These are phyloP conservation scores for Vigna angularis DNA, from an alignment of 306 rosid species.

Conservation along the genomic window DNA sequence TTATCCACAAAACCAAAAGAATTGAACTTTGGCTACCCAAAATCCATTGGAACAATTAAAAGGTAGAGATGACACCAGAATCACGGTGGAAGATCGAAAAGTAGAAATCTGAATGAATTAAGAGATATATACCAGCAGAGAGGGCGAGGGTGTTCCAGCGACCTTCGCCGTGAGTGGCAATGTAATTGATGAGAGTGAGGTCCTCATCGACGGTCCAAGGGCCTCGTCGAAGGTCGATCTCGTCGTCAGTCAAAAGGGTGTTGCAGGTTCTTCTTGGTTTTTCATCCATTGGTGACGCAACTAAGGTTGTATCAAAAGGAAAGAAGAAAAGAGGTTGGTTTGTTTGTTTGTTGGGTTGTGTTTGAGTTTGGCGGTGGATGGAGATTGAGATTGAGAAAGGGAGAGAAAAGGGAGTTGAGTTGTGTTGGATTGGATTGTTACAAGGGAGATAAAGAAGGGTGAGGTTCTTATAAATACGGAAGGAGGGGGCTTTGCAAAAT, in stretches of 20 bases:
- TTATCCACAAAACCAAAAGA: too few species aligned
- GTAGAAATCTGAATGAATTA: not conserved
- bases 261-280: slow-evolving; percentile 43
- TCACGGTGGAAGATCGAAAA: not conserved
- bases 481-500: slow-evolving; percentile 42
- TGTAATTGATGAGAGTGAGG: slow-evolving; percentile 82
- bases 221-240: slow-evolving; percentile 78
- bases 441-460: slow-evolving; percentile 49
- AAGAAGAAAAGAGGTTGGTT: not conserved
- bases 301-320: too few species aligned
- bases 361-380: not conserved
- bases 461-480: slow-evolving; percentile 70
- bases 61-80: not conserved
- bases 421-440: slow-evolving; percentile 49
- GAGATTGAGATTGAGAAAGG: slow-evolving; percentile 27
- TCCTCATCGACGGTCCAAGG: slow-evolving; percentile 98
- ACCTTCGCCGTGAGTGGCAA: slow-evolving; percentile 93
- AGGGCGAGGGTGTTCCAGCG: slow-evolving; percentile 97
- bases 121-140: slow-evolving; percentile 53
- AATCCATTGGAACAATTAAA: slow-evolving; percentile 17
- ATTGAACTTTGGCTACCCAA: slow-evolving; percentile 6
- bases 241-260: slow-evolving; percentile 42
- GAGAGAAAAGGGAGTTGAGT: slow-evolving; percentile 33
- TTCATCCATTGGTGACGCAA: slow-evolving; percentile 54
- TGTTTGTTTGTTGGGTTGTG: not conserved